phyloP scores from a whole-genome alignment of 2,329 filamentous ascomycete genomes.

The Ceratocystis eucalypticola region DNA sequence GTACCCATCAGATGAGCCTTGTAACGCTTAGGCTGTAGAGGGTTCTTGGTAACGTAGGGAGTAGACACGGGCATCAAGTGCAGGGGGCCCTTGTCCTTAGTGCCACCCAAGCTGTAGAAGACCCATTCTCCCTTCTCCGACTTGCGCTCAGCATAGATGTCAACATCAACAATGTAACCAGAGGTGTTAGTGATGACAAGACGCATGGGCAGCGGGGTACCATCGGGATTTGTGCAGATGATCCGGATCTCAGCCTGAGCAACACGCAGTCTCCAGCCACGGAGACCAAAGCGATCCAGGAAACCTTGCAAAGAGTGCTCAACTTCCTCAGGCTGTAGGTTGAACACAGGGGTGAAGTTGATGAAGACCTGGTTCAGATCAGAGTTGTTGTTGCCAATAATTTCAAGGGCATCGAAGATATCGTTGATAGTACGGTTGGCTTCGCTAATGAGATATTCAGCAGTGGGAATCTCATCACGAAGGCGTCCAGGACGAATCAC shows the following conservation, averaged over 20 bases:
- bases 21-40: slow-evolving; percentile 96
- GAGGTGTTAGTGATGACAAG: slow-evolving; percentile 97
- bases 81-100: slow-evolving; percentile 88
- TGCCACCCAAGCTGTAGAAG: slow-evolving; percentile 94
- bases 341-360: slow-evolving; percentile 97
- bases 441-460: slow-evolving; percentile 95
- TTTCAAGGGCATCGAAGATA: slow-evolving; percentile 93
- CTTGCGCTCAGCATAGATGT: slow-evolving; percentile 95
- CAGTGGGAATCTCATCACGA: slow-evolving; percentile 94
- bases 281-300: slow-evolving; percentile 87
- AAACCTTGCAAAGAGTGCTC: slow-evolving; percentile 89
- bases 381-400: slow-evolving; percentile 97
- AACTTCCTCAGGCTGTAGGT: slow-evolving; percentile 75
- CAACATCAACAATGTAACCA: slow-evolving; percentile 92
- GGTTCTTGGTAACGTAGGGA: slow-evolving; percentile 96
- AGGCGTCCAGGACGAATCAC: slow-evolving; percentile 89
- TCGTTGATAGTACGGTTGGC: slow-evolving; percentile 94
- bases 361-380: slow-evolving; percentile 99
- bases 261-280: slow-evolving; percentile 91
- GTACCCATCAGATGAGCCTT: slow-evolving; percentile 99
- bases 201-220: slow-evolving; percentile 78
- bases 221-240: slow-evolving; percentile 80
- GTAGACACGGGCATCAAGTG: slow-evolving; percentile 82
- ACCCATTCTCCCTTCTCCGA: slow-evolving; percentile 97
- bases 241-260: slow-evolving; percentile 97